Base-by-base conservation (phyloP, 208 protist genomes). In the Leishmania turanica region DNA sequence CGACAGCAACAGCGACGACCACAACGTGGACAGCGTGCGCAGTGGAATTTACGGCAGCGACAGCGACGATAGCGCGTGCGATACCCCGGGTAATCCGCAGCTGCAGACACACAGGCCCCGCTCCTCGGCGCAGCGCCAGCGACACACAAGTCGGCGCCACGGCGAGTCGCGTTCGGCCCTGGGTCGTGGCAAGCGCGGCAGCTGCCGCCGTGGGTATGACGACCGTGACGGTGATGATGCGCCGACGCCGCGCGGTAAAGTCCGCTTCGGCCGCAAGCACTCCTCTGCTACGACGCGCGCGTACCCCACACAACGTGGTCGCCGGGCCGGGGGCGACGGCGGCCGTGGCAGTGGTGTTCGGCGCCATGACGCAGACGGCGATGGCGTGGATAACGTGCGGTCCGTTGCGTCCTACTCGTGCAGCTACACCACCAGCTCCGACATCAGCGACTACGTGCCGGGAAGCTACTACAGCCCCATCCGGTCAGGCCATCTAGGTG, bases 71-170 rank as follows among this genome's bases (percentile, higher is more conserved):
- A 78, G 64, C 42, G 78, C 75, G 21, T 65, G 42, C 56, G 81
- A 87, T 76, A 84, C 85, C 5, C 89, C 89, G 0, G 80, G 76
- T 62, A 91, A 92, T 78, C 84, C 87, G 68, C 89, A 92, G 80
- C 87, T 90, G 79, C 84, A 82, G 40, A 92, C 89, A 42, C 80
- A 87, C 85, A 83, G 84, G 65, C 89, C 89, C 7, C 37, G 60
- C n/a, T 79, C 79, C 31, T 84, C 80, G 8, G 70, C 84, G 27
- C 54, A 75, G 70, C 47, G 45, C 64, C n/a, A 75, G 60, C 64
- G 21, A 19, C 47, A 70, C 19, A 71, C 47, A 34, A 60, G n/a
- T 54, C 82, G 72, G 42, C 69, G 45, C 69, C 69, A 54, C 69
- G 51, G 45, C 6, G 31, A 69, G 64, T 37, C 34, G 9, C 64